phyloP scores from a whole-genome alignment of 306 rosid species.

The Arachis stenosperma region DNA sequence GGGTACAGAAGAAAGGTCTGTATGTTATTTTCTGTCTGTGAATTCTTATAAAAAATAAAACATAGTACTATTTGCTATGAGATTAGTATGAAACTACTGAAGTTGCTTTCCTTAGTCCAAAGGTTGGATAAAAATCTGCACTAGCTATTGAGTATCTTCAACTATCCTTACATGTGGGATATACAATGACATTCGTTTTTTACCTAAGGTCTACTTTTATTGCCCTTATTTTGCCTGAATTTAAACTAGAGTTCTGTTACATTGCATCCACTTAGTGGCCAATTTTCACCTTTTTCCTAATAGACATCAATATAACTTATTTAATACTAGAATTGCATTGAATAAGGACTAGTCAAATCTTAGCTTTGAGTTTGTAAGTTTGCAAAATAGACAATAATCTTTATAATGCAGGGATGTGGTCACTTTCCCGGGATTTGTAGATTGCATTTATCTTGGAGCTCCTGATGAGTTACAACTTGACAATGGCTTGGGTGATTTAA shows the following conservation, averaged over 20 bases:
- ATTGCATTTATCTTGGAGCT: slow-evolving; percentile 76
- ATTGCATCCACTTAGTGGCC: slow-evolving; percentile 35
- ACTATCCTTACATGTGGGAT: slow-evolving; percentile 4
- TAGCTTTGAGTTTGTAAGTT: slow-evolving; percentile 25
- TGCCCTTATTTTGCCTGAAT: slow-evolving; percentile 20
- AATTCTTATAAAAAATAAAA: slow-evolving; percentile 15
- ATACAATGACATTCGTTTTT: slow-evolving; percentile 5
- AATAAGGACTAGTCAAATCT: slow-evolving; percentile 20
- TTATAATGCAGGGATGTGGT: slow-evolving; percentile 66
- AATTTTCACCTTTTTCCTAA: background rate
- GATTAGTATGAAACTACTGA: slow-evolving; percentile 12
- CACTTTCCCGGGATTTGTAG: slow-evolving; percentile 95
- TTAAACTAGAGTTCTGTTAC: slow-evolving; percentile 8
- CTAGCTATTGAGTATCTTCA: slow-evolving; percentile 20
- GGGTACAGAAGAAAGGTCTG: slow-evolving; percentile 89
- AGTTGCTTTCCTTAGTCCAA: slow-evolving; percentile 30
- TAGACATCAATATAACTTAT: slow-evolving; percentile 18
- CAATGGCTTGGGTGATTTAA: slow-evolving; percentile 86
- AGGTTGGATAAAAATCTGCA: slow-evolving; percentile 25
- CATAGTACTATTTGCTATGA: background rate
- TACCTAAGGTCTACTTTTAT: slow-evolving; percentile 1
- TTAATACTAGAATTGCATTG: slow-evolving; percentile 27
- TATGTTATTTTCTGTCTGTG: slow-evolving; percentile 23
- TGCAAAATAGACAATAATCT: slow-evolving; percentile 34
- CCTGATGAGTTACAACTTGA: slow-evolving; percentile 74